Percentiles rank a stretch among this genome's conserved stretches.
These are phyloP conservation scores for Paramecium primaurelia DNA, from an alignment of 73 alveolate genomes.

Conservation along the genomic window DNA sequence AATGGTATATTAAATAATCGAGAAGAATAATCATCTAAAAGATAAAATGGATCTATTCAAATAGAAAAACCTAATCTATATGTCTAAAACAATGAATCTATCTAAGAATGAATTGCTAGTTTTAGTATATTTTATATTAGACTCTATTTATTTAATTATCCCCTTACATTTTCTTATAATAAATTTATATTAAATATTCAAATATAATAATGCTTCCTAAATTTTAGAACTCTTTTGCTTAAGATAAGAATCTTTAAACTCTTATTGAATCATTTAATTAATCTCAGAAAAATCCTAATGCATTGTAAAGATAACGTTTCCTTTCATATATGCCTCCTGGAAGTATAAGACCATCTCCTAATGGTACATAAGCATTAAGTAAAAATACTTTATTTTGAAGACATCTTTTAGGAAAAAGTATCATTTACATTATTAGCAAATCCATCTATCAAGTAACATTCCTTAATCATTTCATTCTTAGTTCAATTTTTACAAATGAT, in stretches of 20 bases:
- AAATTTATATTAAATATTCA: background rate
- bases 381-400: background rate
- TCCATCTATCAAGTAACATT: background rate
- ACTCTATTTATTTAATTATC: background rate
- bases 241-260: background rate
- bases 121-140: background rate
- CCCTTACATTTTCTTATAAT: background rate
- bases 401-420: background rate
- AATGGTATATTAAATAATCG: background rate
- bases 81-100: background rate
- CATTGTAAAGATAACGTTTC: background rate
- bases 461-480: background rate
- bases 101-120: background rate
- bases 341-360: background rate
- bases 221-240: background rate
- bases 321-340: background rate
- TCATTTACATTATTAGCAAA: background rate
- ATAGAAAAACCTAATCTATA: background rate
- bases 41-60: too few species aligned
- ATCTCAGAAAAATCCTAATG: background rate
- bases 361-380: background rate
- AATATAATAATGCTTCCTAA: background rate
- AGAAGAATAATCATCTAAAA: background rate
- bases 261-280: background rate
- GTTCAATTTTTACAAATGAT: background rate